Conservation (phyloP, 2,329 filamentous ascomycete genomes). For the Pestalotiopsis sp. region DNA sequence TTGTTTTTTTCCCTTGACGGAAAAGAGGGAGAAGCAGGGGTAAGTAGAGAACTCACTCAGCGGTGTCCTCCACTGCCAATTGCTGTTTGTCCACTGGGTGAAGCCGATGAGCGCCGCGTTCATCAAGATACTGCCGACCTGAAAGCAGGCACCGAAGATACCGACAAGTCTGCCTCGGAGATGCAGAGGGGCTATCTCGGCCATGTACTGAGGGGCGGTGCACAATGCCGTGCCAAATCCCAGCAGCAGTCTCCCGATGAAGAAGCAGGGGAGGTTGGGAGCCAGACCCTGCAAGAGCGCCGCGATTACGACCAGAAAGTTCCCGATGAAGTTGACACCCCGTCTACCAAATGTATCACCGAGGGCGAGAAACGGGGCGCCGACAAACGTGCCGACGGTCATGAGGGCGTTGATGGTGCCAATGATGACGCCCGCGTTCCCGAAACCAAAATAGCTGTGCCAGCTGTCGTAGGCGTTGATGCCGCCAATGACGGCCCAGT, state of each 20-base stretch:
- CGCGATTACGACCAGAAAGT: constrained; percentile 44
- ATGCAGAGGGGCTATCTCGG: constrained; percentile 29
- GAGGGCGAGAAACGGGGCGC: constrained; percentile 50
- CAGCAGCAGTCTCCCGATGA: constrained; percentile 7
- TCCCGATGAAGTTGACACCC: constrained; percentile 48
- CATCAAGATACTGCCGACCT: constrained; percentile 44
- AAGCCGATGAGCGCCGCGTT: constrained; percentile 44
- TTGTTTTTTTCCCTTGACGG: neutral
- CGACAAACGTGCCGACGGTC: constrained; percentile 46
- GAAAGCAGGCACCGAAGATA: constrained; percentile 48
- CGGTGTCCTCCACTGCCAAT: constrained; percentile 39
- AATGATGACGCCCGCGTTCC: constrained; percentile 37
- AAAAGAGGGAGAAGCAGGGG: neutral
- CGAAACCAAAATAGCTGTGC: constrained; percentile 46
- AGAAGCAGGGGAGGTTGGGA: constrained; percentile 18
- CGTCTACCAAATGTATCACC: constrained; percentile 54
- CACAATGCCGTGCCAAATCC: constrained; percentile 24
- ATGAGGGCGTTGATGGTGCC: constrained; percentile 49
- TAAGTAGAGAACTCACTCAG: constrained; percentile 21
- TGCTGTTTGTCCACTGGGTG: constrained; percentile 32
- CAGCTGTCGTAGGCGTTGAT: constrained; percentile 44
- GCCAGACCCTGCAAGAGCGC: constrained; percentile 37
- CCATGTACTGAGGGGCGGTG: constrained; percentile 29
- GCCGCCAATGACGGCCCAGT: constrained; percentile 50
- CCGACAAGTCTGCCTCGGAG: constrained; percentile 45